phyloP scores from a whole-genome alignment of 148 eudicot species.

The Fallopia convolvulus region DNA sequence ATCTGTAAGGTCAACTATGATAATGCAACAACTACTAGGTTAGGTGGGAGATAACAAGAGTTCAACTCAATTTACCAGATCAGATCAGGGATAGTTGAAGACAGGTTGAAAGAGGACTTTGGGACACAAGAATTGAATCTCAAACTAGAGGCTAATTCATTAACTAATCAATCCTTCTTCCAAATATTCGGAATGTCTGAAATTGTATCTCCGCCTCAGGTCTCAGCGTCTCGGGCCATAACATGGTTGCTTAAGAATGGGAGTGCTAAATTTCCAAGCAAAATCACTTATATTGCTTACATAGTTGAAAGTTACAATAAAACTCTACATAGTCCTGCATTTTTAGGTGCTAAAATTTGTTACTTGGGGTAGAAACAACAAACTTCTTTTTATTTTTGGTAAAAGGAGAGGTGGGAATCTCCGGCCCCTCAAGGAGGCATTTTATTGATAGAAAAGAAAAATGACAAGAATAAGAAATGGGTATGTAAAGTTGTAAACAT shows the following conservation, averaged over 20 bases:
- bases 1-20: not conserved
- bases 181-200: not conserved
- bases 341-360: too few species aligned
- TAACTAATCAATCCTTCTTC: not conserved
- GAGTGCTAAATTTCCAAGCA: too few species aligned
- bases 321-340: not conserved
- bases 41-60: not conserved
- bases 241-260: too few species aligned
- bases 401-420: too few species aligned
- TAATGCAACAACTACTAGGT: not conserved
- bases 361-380: too few species aligned
- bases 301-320: too few species aligned
- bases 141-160: not conserved
- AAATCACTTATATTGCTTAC: too few species aligned
- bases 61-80: not conserved
- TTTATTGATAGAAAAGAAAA: too few species aligned
- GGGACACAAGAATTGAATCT: not conserved
- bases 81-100: not conserved
- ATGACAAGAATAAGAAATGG: not conserved
- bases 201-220: not conserved
- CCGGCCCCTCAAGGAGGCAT: too few species aligned
- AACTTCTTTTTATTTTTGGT: too few species aligned
- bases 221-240: too few species aligned
- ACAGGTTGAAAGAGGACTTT: not conserved
- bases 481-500: not conserved